Percentiles rank a stretch among this genome's conserved stretches.
These are phyloP conservation scores for Ormosia semicastrata DNA, from an alignment of 306 rosid species.

Conservation along the genomic window DNA sequence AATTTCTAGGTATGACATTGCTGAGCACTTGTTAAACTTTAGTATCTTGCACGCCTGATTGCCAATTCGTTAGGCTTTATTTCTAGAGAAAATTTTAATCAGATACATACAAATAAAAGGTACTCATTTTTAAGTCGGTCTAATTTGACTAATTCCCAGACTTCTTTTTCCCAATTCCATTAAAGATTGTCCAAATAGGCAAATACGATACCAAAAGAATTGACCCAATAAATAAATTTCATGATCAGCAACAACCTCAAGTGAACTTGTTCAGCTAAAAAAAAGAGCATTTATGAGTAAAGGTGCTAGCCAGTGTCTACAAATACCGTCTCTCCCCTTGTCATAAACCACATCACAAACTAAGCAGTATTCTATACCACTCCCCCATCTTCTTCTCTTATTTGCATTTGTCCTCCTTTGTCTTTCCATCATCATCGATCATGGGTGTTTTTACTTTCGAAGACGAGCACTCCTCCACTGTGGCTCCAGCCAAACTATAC, in stretches of 20 bases:
- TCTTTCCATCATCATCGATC: not conserved
- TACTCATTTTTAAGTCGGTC: not conserved
- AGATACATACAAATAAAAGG: too few species aligned
- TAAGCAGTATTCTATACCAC: not conserved
- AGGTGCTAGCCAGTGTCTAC: not conserved
- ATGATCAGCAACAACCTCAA: not conserved
- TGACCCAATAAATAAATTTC: not conserved
- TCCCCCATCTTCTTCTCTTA: not conserved
- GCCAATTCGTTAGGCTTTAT: not conserved
- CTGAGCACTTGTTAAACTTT: not conserved
- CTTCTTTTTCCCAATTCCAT: not conserved
- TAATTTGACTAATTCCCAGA: not conserved
- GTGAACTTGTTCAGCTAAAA: not conserved
- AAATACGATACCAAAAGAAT: not conserved
- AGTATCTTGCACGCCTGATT: not conserved
- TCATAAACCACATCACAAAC: slow-evolving; percentile 6
- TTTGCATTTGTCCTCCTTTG: not conserved
- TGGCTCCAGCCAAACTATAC: slow-evolving; percentile 35
- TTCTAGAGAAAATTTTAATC: too few species aligned
- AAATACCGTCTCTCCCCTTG: not conserved
- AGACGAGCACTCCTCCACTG: slow-evolving; percentile 1
- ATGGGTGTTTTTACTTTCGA: slow-evolving; percentile 42
- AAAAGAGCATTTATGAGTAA: not conserved
- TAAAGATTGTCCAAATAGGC: not conserved
- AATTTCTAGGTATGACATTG: too few species aligned